Percentiles rank a stretch among this genome's conserved stretches.
Conservation (phyloP, 2,329 filamentous ascomycete species). For the Coleophoma crateriformis region DNA sequence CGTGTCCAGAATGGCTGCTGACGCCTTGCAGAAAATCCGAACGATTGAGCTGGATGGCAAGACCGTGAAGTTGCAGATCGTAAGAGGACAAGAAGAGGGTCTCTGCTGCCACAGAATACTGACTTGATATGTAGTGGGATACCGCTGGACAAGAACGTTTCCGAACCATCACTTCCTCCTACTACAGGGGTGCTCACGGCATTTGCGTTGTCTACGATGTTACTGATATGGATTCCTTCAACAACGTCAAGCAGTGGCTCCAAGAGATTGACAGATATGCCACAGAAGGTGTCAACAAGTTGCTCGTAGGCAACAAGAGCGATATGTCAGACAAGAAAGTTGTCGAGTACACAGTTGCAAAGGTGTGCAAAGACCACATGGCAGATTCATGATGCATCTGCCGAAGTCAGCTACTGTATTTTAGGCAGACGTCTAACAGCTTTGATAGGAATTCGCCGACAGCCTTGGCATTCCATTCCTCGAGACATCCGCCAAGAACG, state of each 20-base stretch:
- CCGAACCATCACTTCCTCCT: constrained; percentile 98
- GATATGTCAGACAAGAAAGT: constrained; percentile 99
- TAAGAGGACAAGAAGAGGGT: constrained; percentile 42
- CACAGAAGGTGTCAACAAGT: constrained; percentile 98
- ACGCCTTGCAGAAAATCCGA: constrained; percentile 80
- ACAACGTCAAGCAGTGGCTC: constrained; percentile 99
- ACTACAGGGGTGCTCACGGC: constrained; percentile 97
- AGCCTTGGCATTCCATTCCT: constrained; percentile 98
- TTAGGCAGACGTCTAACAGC: background rate
- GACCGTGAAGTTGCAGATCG: constrained; percentile 99
- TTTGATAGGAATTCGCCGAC: constrained; percentile 86
- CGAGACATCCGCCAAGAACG: constrained; percentile 99
- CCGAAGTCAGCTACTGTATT: constrained; percentile 4
- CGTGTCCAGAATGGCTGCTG: constrained; percentile 16
- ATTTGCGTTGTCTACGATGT: constrained; percentile 99
- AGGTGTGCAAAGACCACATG: constrained; percentile 56
- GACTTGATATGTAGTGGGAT: constrained; percentile 68
- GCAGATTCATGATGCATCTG: constrained; percentile 8
- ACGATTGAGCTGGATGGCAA: constrained; percentile 99
- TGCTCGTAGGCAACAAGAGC: constrained; percentile 99
- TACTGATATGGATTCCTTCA: constrained; percentile 99
- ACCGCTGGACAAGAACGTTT: constrained; percentile 98
- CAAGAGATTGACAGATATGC: constrained; percentile 99
- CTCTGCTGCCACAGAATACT: background rate
- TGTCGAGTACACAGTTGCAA: constrained; percentile 98